A percentile compares a stretch with the other conserved stretches of the same genome.
Conservation (phyloP, 106 monocot genomes). For the Vanilla planifolia region DNA sequence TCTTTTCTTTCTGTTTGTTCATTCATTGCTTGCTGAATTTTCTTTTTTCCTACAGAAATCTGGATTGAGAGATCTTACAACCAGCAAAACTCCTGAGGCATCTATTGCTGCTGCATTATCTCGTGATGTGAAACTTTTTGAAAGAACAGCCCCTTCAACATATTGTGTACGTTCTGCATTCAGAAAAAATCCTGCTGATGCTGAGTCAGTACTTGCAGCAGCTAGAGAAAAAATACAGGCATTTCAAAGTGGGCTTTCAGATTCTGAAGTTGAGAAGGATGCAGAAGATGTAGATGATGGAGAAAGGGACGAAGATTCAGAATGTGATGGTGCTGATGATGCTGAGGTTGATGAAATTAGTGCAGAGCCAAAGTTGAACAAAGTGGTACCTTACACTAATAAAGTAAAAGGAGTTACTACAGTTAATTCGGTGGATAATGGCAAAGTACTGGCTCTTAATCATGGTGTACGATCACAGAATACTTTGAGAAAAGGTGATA, state of each 20-base stretch:
- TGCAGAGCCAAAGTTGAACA: constrained; percentile 21
- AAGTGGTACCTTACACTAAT: constrained; percentile 18
- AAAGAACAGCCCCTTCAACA: constrained; percentile 97
- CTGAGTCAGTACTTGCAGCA: constrained; percentile 68
- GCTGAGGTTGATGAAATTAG: constrained; percentile 62
- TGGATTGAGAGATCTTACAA: constrained; percentile 93
- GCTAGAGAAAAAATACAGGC: constrained; percentile 83
- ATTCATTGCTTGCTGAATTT: constrained; percentile 5
- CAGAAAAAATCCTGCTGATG: constrained; percentile 88
- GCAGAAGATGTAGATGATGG: constrained; percentile 67
- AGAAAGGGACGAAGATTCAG: constrained; percentile 90
- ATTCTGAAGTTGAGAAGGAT: constrained; percentile 85
- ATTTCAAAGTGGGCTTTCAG: constrained; percentile 82
- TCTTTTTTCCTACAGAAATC: constrained; percentile 53
- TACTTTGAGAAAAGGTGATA: constrained; percentile 15
- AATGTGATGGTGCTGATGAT: constrained; percentile 86
- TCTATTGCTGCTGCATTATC: constrained; percentile 98
- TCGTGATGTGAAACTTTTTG: constrained; percentile 88
- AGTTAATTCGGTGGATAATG: constrained; percentile 12
- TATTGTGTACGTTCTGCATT: constrained; percentile 82
- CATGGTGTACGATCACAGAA: constrained; percentile 17
- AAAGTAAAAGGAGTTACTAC: constrained; percentile 23
- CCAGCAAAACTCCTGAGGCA: constrained; percentile 99
- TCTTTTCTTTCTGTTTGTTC: constrained; percentile 2
- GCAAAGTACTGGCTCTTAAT: constrained; percentile 8